Evolutionary conservation across 2,329 filamentous ascomycete species (phyloP), one percentile per base, ranked within the genome.

Genomic region (Cladosporium oxysporum): DNA sequence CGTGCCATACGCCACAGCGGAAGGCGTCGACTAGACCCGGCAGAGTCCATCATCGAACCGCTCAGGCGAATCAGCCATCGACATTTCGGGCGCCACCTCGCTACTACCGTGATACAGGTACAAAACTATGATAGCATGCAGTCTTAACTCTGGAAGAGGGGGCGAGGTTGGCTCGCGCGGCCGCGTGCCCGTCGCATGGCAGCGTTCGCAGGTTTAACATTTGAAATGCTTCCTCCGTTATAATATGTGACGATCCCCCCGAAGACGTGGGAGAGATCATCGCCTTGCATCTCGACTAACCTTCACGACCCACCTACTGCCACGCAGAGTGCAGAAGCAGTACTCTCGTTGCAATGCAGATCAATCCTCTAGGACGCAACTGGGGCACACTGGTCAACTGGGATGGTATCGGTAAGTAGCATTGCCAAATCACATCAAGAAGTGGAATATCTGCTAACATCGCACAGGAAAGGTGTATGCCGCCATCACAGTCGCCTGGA

Each of bases 331-430:
- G 55, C 55, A 21, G 23, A 59, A 23, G 23, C 33, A 59, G 26
- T 21, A 59, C 23, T 11, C 26, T 52, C 16, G 44, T 31, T 21
- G 88, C 69, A 1, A 71, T 71, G 70, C 59, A 61, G 53, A 67
- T 72, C 58, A 68, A 72, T 64, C 71, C 70, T 3, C 58, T 66
- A 26, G 71, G 71, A 44, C 70, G 71, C 29, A 67, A 72, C 44
- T 72, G 71, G 71, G 71, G 71, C 26, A 23, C 66, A 12, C 58
- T 71, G 23, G 71, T 72, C 21, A 72, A 71, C 37, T 72, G 70
- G 70, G 71, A 71, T 52, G 66, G 66, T 50, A 62, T 72, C 28
- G 61, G 61, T 63, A 41, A 47, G 41, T 47, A 8, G 8, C n/a
- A 11, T n/a, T 41, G 31, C 12, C 6, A 21, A 4, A n/a, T n/a